phyloP scores from a whole-genome alignment of 2,329 filamentous ascomycete species.

The Arthrinium phaeospermum region DNA sequence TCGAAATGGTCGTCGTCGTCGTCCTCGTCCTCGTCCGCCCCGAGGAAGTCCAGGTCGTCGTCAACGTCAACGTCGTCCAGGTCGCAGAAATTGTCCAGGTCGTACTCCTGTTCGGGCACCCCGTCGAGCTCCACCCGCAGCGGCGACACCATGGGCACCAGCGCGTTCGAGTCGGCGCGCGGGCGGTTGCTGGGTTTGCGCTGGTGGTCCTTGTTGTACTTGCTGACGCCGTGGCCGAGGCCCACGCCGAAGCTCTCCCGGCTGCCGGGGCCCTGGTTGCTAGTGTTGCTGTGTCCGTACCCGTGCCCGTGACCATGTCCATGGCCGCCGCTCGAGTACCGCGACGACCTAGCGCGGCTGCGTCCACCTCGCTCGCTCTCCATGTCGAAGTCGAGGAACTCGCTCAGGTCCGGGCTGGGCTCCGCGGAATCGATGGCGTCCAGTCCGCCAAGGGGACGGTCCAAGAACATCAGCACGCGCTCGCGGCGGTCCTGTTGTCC shows the following conservation, averaged over 20 bases:
- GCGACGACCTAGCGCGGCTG: background rate
- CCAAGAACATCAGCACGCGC: slow-evolving; percentile 40
- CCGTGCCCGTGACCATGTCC: background rate
- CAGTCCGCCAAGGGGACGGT: slow-evolving; percentile 34
- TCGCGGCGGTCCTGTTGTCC: slow-evolving; percentile 28
- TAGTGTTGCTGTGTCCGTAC: background rate
- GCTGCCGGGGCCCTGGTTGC: background rate
- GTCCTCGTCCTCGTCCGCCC: background rate
- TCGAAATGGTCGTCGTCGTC: slow-evolving; percentile 26
- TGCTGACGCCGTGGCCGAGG: background rate
- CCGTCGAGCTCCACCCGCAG: slow-evolving; percentile 22
- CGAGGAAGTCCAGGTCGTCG: background rate
- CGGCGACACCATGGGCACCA: slow-evolving; percentile 26
- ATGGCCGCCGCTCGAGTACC: background rate
- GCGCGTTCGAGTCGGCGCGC: slow-evolving; percentile 24
- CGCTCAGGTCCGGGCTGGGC: slow-evolving; percentile 30
- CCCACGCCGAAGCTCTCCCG: no score
- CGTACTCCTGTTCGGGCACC: slow-evolving; percentile 19
- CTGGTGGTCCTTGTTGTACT: background rate
- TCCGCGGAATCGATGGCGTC: slow-evolving; percentile 31
- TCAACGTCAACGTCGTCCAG: background rate
- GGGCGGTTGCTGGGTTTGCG: slow-evolving; percentile 1
- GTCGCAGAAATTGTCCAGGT: no score
- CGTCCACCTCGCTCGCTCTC: slow-evolving; percentile 26
- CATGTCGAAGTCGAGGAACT: slow-evolving; percentile 34